A percentile compares a stretch with the other conserved stretches of the same genome.
These are phyloP conservation scores for Suillus americanus DNA, from an alignment of 768 basidiomycete genomes.

Conservation along the genomic window DNA sequence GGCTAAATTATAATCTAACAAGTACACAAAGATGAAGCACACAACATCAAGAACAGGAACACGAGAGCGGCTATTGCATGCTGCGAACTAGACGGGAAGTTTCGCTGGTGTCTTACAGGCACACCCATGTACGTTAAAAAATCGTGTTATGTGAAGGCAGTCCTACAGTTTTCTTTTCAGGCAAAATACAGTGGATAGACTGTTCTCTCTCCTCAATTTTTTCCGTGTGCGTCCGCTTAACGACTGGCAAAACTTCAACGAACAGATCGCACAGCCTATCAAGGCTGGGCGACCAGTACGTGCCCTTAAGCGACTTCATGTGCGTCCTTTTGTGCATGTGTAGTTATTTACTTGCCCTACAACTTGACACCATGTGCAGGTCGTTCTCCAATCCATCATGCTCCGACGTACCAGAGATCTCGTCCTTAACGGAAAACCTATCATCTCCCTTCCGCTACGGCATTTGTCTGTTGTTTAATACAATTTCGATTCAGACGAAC, in stretches of 20 bases:
- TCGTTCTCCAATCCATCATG: constrained; percentile 86
- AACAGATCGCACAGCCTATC: constrained; percentile 76
- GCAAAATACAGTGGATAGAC: constrained; percentile 89
- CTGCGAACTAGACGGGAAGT: constrained; percentile 73
- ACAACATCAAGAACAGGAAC: constrained; percentile 87
- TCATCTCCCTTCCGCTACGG: constrained; percentile 80
- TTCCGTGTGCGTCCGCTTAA: constrained; percentile 80
- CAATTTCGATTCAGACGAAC: constrained; percentile 74
- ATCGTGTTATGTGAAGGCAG: constrained; percentile 25
- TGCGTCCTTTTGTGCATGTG: constrained; percentile 26
- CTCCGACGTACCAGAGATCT: constrained; percentile 82
- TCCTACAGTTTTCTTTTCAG: constrained; percentile 33
- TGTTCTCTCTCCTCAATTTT: constrained; percentile 89
- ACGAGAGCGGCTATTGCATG: constrained; percentile 80
- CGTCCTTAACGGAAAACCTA: constrained; percentile 70
- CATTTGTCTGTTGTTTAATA: constrained; percentile 72
- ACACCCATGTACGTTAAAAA: constrained; percentile 61
- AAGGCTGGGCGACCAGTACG: constrained; percentile 60
- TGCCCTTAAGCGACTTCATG: constrained; percentile 86
- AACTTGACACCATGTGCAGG: constrained; percentile 36
- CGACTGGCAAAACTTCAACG: constrained; percentile 77
- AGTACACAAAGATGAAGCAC: constrained; percentile 74
- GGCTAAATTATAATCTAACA: background rate
- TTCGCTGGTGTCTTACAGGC: constrained; percentile 86
- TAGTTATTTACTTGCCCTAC: background rate